Evolutionary conservation across 306 rosid genomes (phyloP).

Genomic region (Rubus idaeus): DNA sequence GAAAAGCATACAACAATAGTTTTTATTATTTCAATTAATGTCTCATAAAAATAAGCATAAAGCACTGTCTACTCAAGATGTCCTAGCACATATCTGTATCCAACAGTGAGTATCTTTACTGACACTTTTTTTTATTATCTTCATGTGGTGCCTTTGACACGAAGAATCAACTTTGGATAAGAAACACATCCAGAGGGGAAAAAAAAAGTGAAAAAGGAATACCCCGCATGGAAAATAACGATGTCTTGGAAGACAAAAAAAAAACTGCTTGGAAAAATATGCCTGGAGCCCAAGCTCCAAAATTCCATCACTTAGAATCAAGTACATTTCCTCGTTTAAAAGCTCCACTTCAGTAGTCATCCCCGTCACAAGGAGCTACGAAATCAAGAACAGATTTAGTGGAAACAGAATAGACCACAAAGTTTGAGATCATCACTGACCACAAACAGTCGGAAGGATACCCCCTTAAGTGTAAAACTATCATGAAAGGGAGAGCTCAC

Average conservation of each 20-base stretch:
- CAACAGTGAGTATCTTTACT: not conserved
- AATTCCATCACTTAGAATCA: not conserved
- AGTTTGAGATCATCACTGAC: not conserved
- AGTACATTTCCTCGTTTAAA: not conserved
- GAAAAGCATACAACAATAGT: not conserved
- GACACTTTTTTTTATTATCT: too few species aligned
- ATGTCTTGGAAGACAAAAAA: too few species aligned
- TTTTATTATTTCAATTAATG: not conserved
- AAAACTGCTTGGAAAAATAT: not conserved
- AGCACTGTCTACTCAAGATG: not conserved
- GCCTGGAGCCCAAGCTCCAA: not conserved
- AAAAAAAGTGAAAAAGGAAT: not conserved
- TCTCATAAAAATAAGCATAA: not conserved
- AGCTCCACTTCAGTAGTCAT: not conserved
- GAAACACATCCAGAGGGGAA: not conserved
- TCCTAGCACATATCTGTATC: not conserved
- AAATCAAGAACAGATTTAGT: not conserved
- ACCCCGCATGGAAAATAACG: too few species aligned
- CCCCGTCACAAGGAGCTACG: not conserved
- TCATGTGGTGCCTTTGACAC: too few species aligned
- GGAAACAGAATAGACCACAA: not conserved
- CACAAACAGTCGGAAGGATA: not conserved
- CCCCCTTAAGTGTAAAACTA: not conserved
- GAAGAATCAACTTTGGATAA: too few species aligned
- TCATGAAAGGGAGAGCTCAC: not conserved